Evolutionary conservation across 192 early-diverging fungal species (phyloP).

Genomic region (Coemansia sp.): DNA sequence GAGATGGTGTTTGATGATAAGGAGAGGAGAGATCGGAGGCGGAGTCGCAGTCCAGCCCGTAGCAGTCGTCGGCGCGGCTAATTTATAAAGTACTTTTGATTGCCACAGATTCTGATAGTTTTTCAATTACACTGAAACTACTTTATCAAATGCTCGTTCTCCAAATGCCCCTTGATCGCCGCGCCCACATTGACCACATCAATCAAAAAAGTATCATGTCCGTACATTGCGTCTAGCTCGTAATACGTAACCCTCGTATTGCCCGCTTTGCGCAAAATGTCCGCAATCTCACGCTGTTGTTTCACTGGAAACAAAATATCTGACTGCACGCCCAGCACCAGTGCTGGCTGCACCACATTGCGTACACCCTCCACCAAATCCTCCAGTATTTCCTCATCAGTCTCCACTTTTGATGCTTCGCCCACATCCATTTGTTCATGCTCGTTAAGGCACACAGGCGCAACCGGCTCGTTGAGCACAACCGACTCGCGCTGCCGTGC

Average conservation of each 20-base stretch:
- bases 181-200: slow-evolving; percentile 87
- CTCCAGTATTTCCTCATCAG: slow-evolving; percentile 39
- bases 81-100: no score
- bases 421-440: slow-evolving; percentile 19
- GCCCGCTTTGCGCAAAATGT: slow-evolving; percentile 77
- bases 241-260: slow-evolving; percentile 94
- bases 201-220: slow-evolving; percentile 96
- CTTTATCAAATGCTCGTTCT: slow-evolving; percentile 32
- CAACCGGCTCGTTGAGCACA: background rate
- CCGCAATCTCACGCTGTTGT: slow-evolving; percentile 96
- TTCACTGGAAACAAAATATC: slow-evolving; percentile 94
- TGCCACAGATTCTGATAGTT: no score
- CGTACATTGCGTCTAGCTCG: slow-evolving; percentile 94
- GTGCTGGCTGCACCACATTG: slow-evolving; percentile 62
- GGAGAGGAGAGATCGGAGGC: background rate
- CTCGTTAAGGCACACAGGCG: slow-evolving; percentile 26
- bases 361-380: slow-evolving; percentile 74
- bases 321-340: slow-evolving; percentile 91
- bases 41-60: slow-evolving; percentile 10
- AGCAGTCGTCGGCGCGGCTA: no score
- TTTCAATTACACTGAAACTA: no score
- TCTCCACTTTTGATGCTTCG: slow-evolving; percentile 24
- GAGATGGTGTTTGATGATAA: slow-evolving; percentile 42
- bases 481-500: slow-evolving; percentile 45
- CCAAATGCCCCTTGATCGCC: slow-evolving; percentile 89